Conservation (phyloP, 2,329 filamentous ascomycete genomes). For the Exophiala spinifera region DNA sequence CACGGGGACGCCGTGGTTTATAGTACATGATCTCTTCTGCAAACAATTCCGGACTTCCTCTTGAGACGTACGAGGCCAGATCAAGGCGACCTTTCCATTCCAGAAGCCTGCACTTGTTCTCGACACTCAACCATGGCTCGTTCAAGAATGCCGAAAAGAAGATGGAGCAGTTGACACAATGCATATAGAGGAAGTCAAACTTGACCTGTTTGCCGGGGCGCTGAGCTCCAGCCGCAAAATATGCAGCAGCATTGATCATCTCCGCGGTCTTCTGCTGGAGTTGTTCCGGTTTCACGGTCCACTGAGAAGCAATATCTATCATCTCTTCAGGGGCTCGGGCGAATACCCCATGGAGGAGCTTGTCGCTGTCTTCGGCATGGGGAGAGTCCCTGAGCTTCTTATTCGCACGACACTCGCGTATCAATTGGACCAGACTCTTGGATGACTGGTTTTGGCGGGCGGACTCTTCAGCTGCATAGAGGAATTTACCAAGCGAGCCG, state of each 20-base stretch:
- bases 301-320: slow-evolving; percentile 58
- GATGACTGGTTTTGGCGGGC: slow-evolving; percentile 34
- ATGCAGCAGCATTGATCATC: slow-evolving; percentile 66
- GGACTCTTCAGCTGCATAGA: slow-evolving; percentile 48
- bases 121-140: slow-evolving; percentile 58
- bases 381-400: slow-evolving; percentile 56
- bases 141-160: slow-evolving; percentile 62
- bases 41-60: slow-evolving; percentile 60
- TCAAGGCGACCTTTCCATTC: slow-evolving; percentile 80
- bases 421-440: slow-evolving; percentile 54
- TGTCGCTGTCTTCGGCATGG: slow-evolving; percentile 56
- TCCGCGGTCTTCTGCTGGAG: slow-evolving; percentile 58
- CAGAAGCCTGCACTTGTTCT: slow-evolving; percentile 65
- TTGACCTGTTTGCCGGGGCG: slow-evolving; percentile 63
- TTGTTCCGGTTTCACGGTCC: slow-evolving; percentile 54
- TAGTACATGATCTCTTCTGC: slow-evolving; percentile 61
- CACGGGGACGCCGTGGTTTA: slow-evolving; percentile 45
- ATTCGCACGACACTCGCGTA: slow-evolving; percentile 58
- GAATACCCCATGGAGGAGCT: slow-evolving; percentile 67
- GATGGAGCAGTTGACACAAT: slow-evolving; percentile 73
- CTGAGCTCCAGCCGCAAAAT: slow-evolving; percentile 61
- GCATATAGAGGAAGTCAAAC: slow-evolving; percentile 81
- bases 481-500: slow-evolving; percentile 20
- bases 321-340: slow-evolving; percentile 62
- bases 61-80: slow-evolving; percentile 69